A percentile compares a stretch with the other conserved stretches of the same genome.
phyloP scores from a whole-genome alignment of 371 early-diverging fungal genomes.

The Umbelopsis sp. region DNA sequence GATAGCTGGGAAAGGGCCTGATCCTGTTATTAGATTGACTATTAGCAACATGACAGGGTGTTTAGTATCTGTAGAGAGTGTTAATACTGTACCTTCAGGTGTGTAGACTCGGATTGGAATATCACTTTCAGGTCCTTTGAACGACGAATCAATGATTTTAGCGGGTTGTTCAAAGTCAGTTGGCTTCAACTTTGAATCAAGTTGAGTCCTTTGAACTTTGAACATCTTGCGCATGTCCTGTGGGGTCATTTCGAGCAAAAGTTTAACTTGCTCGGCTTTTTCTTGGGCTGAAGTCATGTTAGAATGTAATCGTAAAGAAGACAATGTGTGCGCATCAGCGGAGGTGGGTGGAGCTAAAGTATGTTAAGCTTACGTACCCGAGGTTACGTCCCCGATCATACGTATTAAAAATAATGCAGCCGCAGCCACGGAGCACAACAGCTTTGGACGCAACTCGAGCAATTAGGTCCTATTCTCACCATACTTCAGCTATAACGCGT shows the following conservation, averaged over 20 bases:
- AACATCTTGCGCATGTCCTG: neutral
- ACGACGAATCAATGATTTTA: neutral
- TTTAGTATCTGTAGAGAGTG: neutral
- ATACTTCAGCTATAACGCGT: no score
- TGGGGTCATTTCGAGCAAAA: neutral
- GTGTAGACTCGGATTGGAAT: slow-evolving; percentile 10
- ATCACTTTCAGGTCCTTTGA: slow-evolving; percentile 9
- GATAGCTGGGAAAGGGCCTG: neutral
- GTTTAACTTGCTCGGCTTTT: no score
- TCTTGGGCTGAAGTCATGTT: no score
- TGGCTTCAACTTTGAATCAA: neutral
- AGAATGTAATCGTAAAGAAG: neutral
- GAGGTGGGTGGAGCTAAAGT: no score
- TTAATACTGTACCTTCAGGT: neutral
- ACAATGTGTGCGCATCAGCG: no score
- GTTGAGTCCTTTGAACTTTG: neutral
- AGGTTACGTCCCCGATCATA: no score
- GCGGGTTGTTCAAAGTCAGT: neutral
- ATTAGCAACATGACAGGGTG: neutral
- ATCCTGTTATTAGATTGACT: neutral
- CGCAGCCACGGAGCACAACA: no score
- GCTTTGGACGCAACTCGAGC: no score
- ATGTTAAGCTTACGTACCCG: no score
- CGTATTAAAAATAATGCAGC: no score
- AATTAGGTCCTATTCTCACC: no score